Base-by-base conservation (phyloP, 2,329 filamentous ascomycete genomes). In the Pseudomassariella vexata region DNA sequence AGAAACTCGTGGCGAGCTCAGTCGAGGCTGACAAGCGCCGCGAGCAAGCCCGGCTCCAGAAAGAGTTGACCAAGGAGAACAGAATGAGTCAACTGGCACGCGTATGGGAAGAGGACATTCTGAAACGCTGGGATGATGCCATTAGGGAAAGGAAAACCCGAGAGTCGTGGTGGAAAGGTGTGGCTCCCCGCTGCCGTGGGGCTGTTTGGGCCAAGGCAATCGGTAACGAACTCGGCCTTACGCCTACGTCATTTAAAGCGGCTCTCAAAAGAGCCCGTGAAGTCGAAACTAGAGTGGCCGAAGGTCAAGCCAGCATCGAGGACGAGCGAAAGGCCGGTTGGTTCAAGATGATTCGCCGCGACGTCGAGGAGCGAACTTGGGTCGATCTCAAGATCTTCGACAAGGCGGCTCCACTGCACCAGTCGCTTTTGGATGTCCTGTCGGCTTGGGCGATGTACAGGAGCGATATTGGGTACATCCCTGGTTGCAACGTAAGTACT, bases 401-500 rank as follows among this genome's bases (percentile, higher is more conserved):
- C 45, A 60, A 66, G 5, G 73, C 61, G 11, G 79, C 74, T 0
- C 82, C 84, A 2, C 62, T 89, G 9, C 76, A 89, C 50, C 65
- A 76, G 36, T 68, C 72, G 22, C 63, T 92, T 19, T 63, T 82
- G 12, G 79, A 90, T 50, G 76, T 92, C 8, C 66, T 90, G 38
- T 79, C 79, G 47, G 86, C 85, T 6, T 90, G 90, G 56, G 70
- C 79, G 34, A 83, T 87, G 74, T 92, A 92, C 57, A 73, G 85
- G 39, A 82, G 79, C 44, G 85, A 92, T 51, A 82, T 90, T 48
- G 83, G 85, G 40, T 88, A 87, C 48, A 71, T 85, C 36, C 69
- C 72, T 40, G 83, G 84, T 33, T 84, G 81, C 44, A 84, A 87
- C 51, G 79, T 85, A 57, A 68, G 81, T 68, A 19, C 14, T 35